phyloP scores from a whole-genome alignment of 106 monocot species.

The Acorus calamus region DNA sequence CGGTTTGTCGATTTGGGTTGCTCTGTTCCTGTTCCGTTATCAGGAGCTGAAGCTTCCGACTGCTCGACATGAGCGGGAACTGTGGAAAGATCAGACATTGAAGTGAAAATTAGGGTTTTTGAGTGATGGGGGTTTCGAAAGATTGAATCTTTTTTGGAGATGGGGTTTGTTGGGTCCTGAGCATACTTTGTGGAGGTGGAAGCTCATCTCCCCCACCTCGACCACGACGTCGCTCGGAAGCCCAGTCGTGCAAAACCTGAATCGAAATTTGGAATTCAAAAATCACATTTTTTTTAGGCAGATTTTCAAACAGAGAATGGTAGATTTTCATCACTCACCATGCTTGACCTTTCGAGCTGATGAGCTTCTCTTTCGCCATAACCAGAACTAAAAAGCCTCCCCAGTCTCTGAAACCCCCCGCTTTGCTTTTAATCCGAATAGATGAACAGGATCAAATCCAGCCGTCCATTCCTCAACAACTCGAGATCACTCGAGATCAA shows the following conservation, averaged over 20 bases:
- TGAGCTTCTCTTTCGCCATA: conserved; percentile 38
- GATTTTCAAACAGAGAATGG: neutral
- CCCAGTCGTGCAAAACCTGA: conserved; percentile 84
- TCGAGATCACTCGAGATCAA: no score
- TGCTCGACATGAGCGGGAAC: conserved; percentile 84
- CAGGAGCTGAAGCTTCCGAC: conserved; percentile 52
- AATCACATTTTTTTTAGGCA: neutral
- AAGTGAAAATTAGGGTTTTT: neutral
- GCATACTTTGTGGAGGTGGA: conserved; percentile 87
- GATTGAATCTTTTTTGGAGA: no score
- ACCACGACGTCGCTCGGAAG: conserved; percentile 77
- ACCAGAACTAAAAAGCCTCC: neutral
- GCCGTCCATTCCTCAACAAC: no score
- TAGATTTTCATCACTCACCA: conserved; percentile 21
- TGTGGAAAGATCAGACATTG: conserved; percentile 1
- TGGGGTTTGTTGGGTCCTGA: no score
- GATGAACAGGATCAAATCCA: neutral
- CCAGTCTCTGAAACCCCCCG: neutral
- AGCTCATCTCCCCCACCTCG: conserved; percentile 67
- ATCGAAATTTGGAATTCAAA: neutral
- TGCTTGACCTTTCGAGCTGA: conserved; percentile 43
- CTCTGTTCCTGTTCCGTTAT: conserved; percentile 41
- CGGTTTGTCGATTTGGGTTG: conserved; percentile 3
- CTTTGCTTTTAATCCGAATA: neutral
- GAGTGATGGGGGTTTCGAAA: neutral